These are phyloP conservation scores for Suhomyces faveliae DNA, from an alignment of 805 yeast genomes.

Conservation along the genomic window DNA sequence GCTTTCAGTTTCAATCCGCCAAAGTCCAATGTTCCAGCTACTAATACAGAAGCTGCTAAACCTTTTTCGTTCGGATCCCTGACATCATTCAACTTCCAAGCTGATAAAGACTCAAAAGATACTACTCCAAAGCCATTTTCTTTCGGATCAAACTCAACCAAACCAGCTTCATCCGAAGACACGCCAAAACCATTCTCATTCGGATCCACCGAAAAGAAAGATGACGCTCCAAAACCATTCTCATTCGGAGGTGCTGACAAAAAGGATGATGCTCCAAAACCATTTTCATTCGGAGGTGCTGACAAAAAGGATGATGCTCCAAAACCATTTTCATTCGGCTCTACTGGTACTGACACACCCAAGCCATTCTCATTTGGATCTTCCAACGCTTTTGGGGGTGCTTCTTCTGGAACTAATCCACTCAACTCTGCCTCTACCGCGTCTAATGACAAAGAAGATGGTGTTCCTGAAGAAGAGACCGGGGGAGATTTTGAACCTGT, in stretches of 20 bases:
- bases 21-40: neutral
- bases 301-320: constrained; percentile 1
- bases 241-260: constrained; percentile 1
- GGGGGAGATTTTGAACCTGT: constrained; percentile 47
- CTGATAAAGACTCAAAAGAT: neutral
- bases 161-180: neutral
- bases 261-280: neutral
- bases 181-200: constrained; percentile 1
- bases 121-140: constrained; percentile 5
- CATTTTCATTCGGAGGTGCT: neutral
- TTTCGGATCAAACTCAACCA: neutral
- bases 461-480: constrained; percentile 44
- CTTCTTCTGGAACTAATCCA: neutral
- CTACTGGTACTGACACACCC: neutral
- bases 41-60: constrained; percentile 5
- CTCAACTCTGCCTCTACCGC: constrained; percentile 14
- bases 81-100: constrained; percentile 10
- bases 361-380: constrained; percentile 5
- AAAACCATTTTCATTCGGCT: constrained; percentile 6
- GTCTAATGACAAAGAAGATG: constrained; percentile 19
- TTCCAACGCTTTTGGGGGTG: constrained; percentile 2
- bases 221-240: constrained; percentile 8
- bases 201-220: neutral
- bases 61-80: constrained; percentile 4
- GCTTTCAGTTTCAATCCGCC: constrained; percentile 1